These are phyloP conservation scores for Populus tremula DNA, from an alignment of 345 rosid species.

Conservation along the genomic window DNA sequence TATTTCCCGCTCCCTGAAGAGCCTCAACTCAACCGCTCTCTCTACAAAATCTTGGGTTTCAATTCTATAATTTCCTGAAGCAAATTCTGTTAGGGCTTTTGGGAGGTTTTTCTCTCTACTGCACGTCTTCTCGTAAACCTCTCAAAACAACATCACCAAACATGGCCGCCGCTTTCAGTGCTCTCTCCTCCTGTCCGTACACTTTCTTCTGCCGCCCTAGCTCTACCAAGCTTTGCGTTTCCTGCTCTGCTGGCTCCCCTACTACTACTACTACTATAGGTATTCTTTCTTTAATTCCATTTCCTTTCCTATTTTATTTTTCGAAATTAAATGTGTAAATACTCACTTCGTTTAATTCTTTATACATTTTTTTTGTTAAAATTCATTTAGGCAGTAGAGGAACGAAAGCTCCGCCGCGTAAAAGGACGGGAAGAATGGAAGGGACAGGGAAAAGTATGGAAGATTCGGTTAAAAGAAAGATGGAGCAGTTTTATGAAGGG, in stretches of 20 bases:
- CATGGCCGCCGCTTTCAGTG: conserved; percentile 67
- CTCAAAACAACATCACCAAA: conserved; percentile 10
- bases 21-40: conserved; percentile 1
- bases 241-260: conserved; percentile 56
- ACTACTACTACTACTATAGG: conserved; percentile 40
- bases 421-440: conserved; percentile 58
- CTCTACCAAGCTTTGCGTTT: conserved; percentile 32
- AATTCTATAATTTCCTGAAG: neutral
- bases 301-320: neutral
- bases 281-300: conserved; percentile 3
- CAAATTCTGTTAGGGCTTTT: conserved; percentile 30
- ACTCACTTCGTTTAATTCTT: neutral
- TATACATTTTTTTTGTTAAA: neutral
- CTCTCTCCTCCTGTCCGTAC: conserved; percentile 51
- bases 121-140: conserved; percentile 30
- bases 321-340: neutral
- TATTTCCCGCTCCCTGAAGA: conserved; percentile 36
- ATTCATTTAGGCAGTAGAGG: conserved; percentile 40
- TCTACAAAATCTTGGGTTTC: conserved; percentile 22
- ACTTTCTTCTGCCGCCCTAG: conserved; percentile 29
- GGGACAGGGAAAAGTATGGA: conserved; percentile 93
- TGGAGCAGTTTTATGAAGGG: conserved; percentile 97
- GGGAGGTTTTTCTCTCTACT: conserved; percentile 34
- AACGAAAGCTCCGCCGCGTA: conserved; percentile 45
- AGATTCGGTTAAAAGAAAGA: conserved; percentile 89